These are phyloP conservation scores for Penicillium sp. DNA, from an alignment of 2,329 filamentous ascomycete species.

Conservation along the genomic window DNA sequence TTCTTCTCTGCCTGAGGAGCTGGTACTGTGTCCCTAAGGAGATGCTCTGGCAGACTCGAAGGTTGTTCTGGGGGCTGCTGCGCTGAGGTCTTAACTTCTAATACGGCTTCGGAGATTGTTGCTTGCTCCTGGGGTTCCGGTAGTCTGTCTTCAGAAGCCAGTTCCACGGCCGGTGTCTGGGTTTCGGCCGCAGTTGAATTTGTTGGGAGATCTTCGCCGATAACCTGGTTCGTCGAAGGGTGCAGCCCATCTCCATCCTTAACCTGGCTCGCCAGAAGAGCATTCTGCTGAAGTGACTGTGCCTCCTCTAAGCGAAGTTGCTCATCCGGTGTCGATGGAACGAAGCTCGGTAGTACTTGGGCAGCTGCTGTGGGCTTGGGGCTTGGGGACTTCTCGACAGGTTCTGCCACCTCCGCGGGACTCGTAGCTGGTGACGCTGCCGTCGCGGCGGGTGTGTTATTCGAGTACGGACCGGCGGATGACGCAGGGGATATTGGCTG, in stretches of 20 bases:
- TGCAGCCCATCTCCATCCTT: constrained; percentile 22
- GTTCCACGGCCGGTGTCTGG: constrained; percentile 27
- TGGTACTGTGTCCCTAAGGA: constrained; percentile 18
- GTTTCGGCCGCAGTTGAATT: constrained; percentile 21
- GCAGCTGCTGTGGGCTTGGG: constrained; percentile 31
- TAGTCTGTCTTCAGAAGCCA: constrained; percentile 4
- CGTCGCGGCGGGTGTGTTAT: constrained; percentile 71
- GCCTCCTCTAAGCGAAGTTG: constrained; percentile 63
- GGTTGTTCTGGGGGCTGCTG: constrained; percentile 21
- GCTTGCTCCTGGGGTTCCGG: constrained; percentile 23
- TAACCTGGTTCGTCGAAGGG: constrained; percentile 32
- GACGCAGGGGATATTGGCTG: constrained; percentile 62
- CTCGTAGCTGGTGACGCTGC: constrained; percentile 75
- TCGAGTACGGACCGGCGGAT: constrained; percentile 71
- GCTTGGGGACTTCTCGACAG: constrained; percentile 50
- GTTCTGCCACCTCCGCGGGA: constrained; percentile 60
- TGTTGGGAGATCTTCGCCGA: constrained; percentile 30
- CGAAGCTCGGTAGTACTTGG: constrained; percentile 32
- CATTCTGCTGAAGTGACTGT: constrained; percentile 44
- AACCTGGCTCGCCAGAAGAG: constrained; percentile 27
- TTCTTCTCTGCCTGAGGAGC: constrained; percentile 34
- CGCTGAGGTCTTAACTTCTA: constrained; percentile 23
- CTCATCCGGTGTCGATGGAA: constrained; percentile 61
- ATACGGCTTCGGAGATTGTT: constrained; percentile 14
- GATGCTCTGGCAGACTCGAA: constrained; percentile 20